phyloP scores from a whole-genome alignment of 2,329 filamentous ascomycete genomes.

The Thermothelomyces thermophilus region DNA sequence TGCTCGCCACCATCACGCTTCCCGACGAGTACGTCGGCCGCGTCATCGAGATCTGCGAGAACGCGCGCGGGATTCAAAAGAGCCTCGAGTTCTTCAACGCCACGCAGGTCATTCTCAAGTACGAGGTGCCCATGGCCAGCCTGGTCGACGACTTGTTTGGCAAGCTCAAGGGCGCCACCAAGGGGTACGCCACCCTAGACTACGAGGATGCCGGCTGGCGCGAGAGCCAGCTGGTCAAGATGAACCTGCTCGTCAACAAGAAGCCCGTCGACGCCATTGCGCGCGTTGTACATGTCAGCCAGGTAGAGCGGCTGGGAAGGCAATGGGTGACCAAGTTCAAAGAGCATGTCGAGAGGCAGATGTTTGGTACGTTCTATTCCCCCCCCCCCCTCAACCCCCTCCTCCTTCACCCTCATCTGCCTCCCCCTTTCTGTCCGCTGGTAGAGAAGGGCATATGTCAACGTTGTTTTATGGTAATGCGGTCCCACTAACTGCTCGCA shows the following conservation, averaged over 20 bases:
- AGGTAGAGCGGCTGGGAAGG: slow-evolving; percentile 72
- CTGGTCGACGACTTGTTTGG: slow-evolving; percentile 97
- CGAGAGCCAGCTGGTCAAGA: slow-evolving; percentile 71
- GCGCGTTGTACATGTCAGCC: slow-evolving; percentile 77
- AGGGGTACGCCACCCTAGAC: slow-evolving; percentile 91
- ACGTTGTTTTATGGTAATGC: no score
- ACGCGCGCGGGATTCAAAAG: slow-evolving; percentile 79
- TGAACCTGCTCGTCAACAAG: slow-evolving; percentile 92
- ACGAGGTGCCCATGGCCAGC: slow-evolving; percentile 79
- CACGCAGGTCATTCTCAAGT: slow-evolving; percentile 90
- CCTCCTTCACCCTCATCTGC: not conserved
- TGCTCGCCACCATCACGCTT: slow-evolving; percentile 77
- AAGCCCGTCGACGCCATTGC: slow-evolving; percentile 87
- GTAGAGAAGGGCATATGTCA: no score
- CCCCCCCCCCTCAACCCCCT: no score
- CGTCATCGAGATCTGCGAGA: slow-evolving; percentile 91
- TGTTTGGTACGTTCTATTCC: slow-evolving; percentile 91
- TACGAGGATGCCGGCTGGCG: slow-evolving; percentile 94
- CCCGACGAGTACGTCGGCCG: slow-evolving; percentile 91
- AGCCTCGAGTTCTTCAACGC: slow-evolving; percentile 86
- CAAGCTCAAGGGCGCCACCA: slow-evolving; percentile 87
- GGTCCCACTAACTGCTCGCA: slow-evolving; percentile 14
- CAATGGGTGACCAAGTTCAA: slow-evolving; percentile 96
- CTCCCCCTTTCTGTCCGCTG: no score
- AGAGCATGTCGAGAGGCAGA: slow-evolving; percentile 89